These are phyloP conservation scores for Lentinula aciculospora DNA, from an alignment of 768 basidiomycete genomes.

Conservation along the genomic window DNA sequence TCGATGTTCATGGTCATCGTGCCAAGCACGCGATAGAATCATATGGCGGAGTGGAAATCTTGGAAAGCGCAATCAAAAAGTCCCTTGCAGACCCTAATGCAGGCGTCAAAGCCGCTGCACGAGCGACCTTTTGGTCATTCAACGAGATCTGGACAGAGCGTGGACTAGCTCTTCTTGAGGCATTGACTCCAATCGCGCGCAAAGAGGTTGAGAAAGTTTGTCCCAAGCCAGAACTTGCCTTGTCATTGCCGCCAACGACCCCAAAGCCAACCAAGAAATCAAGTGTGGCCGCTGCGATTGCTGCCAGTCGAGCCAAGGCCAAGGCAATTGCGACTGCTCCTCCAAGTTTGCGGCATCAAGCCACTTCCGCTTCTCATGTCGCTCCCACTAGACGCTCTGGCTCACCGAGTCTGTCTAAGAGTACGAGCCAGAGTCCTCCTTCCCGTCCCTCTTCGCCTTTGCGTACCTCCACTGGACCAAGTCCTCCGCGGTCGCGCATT, in stretches of 20 bases:
- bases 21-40: conserved; percentile 64
- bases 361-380: conserved; percentile 65
- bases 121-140: conserved; percentile 78
- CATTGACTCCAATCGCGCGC: conserved; percentile 60
- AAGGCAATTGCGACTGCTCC: conserved; percentile 80
- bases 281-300: conserved; percentile 81
- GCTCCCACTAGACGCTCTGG: conserved; percentile 39
- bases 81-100: conserved; percentile 77
- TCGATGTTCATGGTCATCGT: conserved; percentile 67
- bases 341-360: conserved; percentile 75
- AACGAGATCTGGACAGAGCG: conserved; percentile 69
- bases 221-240: conserved; percentile 48
- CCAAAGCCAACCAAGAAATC: conserved; percentile 67
- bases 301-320: conserved; percentile 85
- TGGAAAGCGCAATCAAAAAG: conserved; percentile 73
- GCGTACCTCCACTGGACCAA: conserved; percentile 41
- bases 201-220: conserved; percentile 88
- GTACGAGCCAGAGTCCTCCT: conserved; percentile 20
- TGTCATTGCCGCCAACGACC: conserved; percentile 37
- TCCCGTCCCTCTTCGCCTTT: conserved; percentile 44
- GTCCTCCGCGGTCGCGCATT: conserved; percentile 37
- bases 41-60: conserved; percentile 56
- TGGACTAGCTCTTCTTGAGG: conserved; percentile 56
- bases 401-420: conserved; percentile 37
- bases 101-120: conserved; percentile 66